Percentiles rank a stretch among this genome's conserved stretches.
phyloP scores from a whole-genome alignment of 345 rosid species.

The Diplotaxis tenuifolia region DNA sequence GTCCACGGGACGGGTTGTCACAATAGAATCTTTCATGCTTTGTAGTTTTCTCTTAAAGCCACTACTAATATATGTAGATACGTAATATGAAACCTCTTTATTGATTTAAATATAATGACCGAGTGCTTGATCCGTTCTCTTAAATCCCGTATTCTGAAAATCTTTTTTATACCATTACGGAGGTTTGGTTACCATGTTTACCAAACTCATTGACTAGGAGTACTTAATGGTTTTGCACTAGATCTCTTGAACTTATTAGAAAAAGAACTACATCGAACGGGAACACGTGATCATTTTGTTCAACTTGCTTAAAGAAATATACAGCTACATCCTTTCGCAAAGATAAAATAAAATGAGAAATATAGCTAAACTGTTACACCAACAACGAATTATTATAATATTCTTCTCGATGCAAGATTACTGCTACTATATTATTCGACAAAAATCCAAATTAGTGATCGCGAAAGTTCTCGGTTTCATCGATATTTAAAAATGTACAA shows the following conservation, averaged over 20 bases:
- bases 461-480: constrained; percentile 33
- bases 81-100: no score
- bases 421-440: constrained; percentile 23
- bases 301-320: constrained; percentile 22
- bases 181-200: no score
- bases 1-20: no score
- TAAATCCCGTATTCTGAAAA: no score
- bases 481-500: constrained; percentile 17
- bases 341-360: neutral
- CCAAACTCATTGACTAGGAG: neutral
- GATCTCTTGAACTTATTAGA: constrained; percentile 6
- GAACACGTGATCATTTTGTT: constrained; percentile 27
- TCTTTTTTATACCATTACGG: no score
- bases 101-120: no score
- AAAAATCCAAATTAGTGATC: constrained; percentile 29
- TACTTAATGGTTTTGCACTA: neutral
- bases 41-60: no score
- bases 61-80: no score
- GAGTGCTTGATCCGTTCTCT: no score
- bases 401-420: constrained; percentile 20
- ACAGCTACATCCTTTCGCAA: neutral
- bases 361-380: neutral
- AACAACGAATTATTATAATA: constrained; percentile 26
- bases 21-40: no score
- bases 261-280: neutral